Base-by-base conservation (phyloP, 2,329 filamentous ascomycete genomes). In the Xylaria sp. region DNA sequence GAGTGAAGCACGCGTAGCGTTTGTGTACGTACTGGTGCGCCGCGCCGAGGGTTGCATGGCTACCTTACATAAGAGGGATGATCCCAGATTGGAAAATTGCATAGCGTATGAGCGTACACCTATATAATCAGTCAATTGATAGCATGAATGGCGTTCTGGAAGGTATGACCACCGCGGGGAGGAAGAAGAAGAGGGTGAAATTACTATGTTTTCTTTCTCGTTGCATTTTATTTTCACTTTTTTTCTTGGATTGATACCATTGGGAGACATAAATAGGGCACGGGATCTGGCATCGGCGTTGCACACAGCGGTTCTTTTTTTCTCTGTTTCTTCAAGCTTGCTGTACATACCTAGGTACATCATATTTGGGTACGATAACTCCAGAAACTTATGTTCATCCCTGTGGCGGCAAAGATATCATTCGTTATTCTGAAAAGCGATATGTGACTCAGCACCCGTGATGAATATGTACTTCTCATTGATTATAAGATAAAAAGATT, bases 381-480 rank as follows among this genome's bases (percentile, higher is more conserved):
- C 6, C 6, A 31, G 37, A 52, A 46, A 12, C 3, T n/a, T 25
- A 64, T 25, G 23, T 37, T 52, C 37, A 54, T 63, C 25, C 9
- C 5, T 41, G 41, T 28, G 48, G 55, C 25, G 55, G 41, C 34
- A 34, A 57, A 46, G 8, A 50, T 44, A 63, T 9, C 37, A 44
- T 15, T 15, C 44, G 8, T 55, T 18, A 46, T 15, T 34, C 9
- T 55, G 13, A 3, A 23, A 31, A 39, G 31, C 20, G 18, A 50
- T 41, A 34, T 41, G 51, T 60, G 23, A 46, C 23, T 60, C 55
- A 20, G 41, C 12, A 15, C 12, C 41, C 13, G 37, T 50, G 18
- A 48, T 66, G 52, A 56, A 69, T 69, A 61, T 67, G 56, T 31
- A 62, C 39, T 41, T 57, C n/a, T 67, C 25, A 44, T 56, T 58